A percentile compares a stretch with the other conserved stretches of the same genome.
phyloP scores from a whole-genome alignment of 1,139 yeast genomes.

The Diutina rugosa region DNA sequence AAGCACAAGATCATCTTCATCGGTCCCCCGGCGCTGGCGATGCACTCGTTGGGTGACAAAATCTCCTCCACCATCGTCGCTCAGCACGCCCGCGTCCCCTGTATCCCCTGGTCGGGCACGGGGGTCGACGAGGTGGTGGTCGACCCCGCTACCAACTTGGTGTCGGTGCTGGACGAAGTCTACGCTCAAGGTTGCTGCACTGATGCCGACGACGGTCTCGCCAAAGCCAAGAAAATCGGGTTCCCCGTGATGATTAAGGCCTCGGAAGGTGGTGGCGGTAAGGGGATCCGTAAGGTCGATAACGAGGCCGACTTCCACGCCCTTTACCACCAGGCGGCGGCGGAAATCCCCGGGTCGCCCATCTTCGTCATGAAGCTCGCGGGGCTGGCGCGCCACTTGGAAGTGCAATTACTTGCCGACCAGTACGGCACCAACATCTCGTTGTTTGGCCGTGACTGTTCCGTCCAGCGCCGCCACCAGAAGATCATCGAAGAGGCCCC shows the following conservation, averaged over 20 bases:
- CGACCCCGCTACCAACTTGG: conserved; percentile 60
- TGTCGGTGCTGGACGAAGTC: conserved; percentile 73
- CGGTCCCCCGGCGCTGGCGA: conserved; percentile 98
- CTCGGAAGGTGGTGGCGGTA: conserved; percentile 99
- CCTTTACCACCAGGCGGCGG: conserved; percentile 2
- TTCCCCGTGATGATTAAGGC: conserved; percentile 96
- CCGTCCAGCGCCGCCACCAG: conserved; percentile 96
- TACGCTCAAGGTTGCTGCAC: conserved; percentile 83
- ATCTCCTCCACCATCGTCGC: conserved; percentile 96
- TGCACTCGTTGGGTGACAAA: conserved; percentile 98
- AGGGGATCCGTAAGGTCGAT: conserved; percentile 84
- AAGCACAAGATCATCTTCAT: conserved; percentile 79
- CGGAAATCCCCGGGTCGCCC: conserved; percentile 63
- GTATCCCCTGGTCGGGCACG: conserved; percentile 99
- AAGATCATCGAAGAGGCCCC: conserved; percentile 96
- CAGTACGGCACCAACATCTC: conserved; percentile 93
- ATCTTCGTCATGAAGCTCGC: conserved; percentile 91
- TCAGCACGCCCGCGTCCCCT: conserved; percentile 94
- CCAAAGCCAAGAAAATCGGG: conserved; percentile 74
- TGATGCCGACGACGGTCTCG: conserved; percentile 79
- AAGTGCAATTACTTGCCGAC: conserved; percentile 89
- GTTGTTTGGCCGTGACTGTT: conserved; percentile 90
- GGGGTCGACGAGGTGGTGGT: conserved; percentile 76
- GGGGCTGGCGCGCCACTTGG: conserved; percentile 91
- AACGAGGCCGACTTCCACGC: conserved; percentile 59